Conservation (phyloP, 1,139 yeast species). For the Hemisphaericaspora xylanilytica region DNA sequence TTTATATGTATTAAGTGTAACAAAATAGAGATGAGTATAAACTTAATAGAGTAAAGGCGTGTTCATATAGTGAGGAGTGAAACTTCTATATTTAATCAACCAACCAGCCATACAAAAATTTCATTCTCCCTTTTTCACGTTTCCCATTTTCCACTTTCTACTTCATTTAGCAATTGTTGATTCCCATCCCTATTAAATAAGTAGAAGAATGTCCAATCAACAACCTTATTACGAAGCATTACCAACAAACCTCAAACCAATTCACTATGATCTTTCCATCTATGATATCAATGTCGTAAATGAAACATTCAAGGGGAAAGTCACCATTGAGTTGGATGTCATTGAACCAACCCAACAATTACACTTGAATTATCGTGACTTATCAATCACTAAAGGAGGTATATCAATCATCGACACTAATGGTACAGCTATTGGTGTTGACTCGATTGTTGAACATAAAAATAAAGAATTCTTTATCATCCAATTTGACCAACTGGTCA, state of each 20-base stretch:
- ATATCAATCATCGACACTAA: constrained; percentile 10
- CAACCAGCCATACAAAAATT: too few species aligned
- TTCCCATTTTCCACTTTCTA: too few species aligned
- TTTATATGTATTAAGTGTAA: too few species aligned
- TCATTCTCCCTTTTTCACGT: too few species aligned
- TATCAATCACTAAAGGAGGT: constrained; percentile 21
- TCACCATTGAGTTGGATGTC: constrained; percentile 37
- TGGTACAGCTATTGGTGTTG: constrained; percentile 12
- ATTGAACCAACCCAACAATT: constrained; percentile 32
- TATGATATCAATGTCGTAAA: constrained; percentile 31
- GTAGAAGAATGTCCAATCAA: constrained; percentile 3
- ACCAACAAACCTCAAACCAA: constrained; percentile 42
- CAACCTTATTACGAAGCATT: constrained; percentile 44
- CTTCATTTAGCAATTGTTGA: too few species aligned
- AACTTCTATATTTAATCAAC: too few species aligned
- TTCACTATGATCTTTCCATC: constrained; percentile 43
- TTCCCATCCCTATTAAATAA: too few species aligned
- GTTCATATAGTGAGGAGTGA: too few species aligned
- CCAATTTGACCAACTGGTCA: constrained; percentile 18
- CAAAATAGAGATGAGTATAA: too few species aligned
- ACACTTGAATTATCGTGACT: constrained; percentile 42
- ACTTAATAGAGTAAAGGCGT: too few species aligned
- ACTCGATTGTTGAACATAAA: constrained; percentile 20
- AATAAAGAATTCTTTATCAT: constrained; percentile 29
- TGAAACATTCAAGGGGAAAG: constrained; percentile 42